Evolutionary conservation across 2,329 filamentous ascomycete species (phyloP).

Genomic region (Cordyceps cateniannulata): DNA sequence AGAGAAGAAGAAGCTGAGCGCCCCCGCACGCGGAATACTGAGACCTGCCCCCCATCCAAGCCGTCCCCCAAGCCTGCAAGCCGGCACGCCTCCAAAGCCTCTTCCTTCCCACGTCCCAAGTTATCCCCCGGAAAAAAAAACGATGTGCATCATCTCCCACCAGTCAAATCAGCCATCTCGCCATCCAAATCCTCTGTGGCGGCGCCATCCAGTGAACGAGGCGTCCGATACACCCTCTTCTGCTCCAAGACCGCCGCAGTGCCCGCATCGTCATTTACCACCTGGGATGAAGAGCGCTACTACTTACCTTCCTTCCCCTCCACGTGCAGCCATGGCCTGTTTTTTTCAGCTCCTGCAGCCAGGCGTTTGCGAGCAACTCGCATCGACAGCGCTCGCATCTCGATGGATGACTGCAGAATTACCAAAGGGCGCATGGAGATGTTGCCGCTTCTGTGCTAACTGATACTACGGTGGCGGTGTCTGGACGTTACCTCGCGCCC

Average conservation of each 20-base stretch:
- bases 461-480: neutral
- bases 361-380: neutral
- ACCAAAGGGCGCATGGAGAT: neutral
- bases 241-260: neutral
- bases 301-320: neutral
- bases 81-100: neutral
- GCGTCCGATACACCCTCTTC: neutral
- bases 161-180: neutral
- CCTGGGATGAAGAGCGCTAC: neutral
- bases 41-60: neutral
- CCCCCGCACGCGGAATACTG: neutral
- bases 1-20: neutral
- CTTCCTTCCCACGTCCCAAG: neutral
- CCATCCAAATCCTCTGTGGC: neutral
- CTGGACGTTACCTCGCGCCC: neutral
- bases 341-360: neutral
- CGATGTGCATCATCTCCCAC: neutral
- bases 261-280: neutral
- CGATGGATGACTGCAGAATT: slow-evolving; percentile 1
- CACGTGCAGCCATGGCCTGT: neutral
- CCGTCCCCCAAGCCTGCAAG: neutral
- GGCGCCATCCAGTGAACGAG: neutral
- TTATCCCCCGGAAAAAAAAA: neutral
- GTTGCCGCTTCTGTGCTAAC: neutral
- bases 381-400: neutral